Base-by-base conservation (phyloP, 163 green algal genomes). In the Scenedesmus sp. region DNA sequence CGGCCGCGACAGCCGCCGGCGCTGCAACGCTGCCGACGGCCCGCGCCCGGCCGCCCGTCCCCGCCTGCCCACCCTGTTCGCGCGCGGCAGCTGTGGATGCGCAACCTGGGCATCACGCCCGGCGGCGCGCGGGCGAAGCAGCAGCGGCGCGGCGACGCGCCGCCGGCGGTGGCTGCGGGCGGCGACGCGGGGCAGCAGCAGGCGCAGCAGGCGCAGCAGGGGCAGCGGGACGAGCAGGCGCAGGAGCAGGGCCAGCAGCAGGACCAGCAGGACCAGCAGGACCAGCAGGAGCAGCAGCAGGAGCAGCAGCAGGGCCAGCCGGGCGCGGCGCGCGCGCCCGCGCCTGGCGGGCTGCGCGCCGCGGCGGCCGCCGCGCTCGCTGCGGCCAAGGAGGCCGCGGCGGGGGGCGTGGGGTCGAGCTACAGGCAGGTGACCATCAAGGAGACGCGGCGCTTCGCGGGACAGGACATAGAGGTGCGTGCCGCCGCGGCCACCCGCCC, bases 371-470 rank as follows among this genome's bases (percentile, higher is more conserved):
- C 75, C 13, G 75, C 75, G 11, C 64, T 83, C 5, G 75, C 63
- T 28, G 81, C 81, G 10, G 81, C 78, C 22, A 75, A 70, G 62
- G 81, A 86, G 63, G 75, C 33, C 0, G 76, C 75, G 15, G 66
- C 45, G 2, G 54, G 67, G 1, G 81, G 81, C 10, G 73, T 80
- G 24, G 75, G 50, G 15, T 48, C 31, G 6, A 65, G 29, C 26
- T 86, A 87, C 39, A 76, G 78, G 36, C 78, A 82, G 33, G 50
- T 92, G 24, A 83, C 70, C 1, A 67, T 96, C 0, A 90, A 76
- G 31, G 92, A 96, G 83, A 93, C 86, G 29, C 80, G 91, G 3
- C 83, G 88, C 3, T 97, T 97, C 86, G 93, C 93, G 2, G 93
- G 93, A 15, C 89, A 94, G 50, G 87, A 95, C 28, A 88, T 97